phyloP scores from a whole-genome alignment of 2,329 filamentous ascomycete genomes.

The Exophiala aquamarina region DNA sequence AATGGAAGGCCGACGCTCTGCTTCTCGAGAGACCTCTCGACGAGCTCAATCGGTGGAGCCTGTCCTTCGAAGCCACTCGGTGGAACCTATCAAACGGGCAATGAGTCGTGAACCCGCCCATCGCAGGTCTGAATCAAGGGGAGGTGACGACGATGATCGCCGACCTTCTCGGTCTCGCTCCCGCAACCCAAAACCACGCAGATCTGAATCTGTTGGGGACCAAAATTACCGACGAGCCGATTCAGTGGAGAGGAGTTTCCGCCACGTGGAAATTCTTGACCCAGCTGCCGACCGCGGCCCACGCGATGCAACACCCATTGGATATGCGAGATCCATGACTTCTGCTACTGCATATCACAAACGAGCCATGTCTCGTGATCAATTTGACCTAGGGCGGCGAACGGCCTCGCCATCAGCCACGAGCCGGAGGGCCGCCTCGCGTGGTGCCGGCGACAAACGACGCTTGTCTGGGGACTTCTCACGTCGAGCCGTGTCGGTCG shows the following conservation, averaged over 20 bases:
- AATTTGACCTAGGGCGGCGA: conserved; percentile 5
- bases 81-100: conserved; percentile 3
- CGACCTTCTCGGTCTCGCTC: neutral
- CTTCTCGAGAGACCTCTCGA: conserved; percentile 12
- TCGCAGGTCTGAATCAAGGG: neutral
- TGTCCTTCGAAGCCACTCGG: conserved; percentile 5
- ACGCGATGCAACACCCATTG: neutral
- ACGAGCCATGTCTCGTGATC: conserved; percentile 13
- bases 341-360: neutral
- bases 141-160: neutral
- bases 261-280: neutral
- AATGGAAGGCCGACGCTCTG: conserved; percentile 5
- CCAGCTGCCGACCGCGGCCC: neutral
- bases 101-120: neutral
- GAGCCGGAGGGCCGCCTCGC: neutral
- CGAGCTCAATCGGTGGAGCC: conserved; percentile 13
- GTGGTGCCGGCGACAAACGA: neutral
- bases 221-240: neutral
- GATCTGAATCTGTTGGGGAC: neutral
- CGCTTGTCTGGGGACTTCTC: conserved; percentile 11
- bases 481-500: conserved; percentile 17
- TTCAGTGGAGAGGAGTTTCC: neutral
- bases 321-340: neutral
- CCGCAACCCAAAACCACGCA: neutral
- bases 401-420: neutral